Evolutionary conservation across 148 eudicot species (phyloP).

Genomic region (Spergularia marina): DNA sequence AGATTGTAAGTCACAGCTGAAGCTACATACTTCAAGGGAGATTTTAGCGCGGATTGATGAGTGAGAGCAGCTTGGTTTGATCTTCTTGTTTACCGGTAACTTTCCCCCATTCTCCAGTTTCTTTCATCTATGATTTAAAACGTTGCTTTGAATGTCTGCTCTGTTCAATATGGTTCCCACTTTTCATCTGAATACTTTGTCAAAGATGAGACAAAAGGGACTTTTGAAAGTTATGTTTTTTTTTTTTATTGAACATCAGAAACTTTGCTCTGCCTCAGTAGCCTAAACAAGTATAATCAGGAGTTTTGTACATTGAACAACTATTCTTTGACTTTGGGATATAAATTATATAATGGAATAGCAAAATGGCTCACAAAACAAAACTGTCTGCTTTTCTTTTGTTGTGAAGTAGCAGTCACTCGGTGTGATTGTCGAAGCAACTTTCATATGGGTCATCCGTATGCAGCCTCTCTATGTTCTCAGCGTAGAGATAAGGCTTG

Average conservation of each 20-base stretch:
- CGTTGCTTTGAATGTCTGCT: background rate
- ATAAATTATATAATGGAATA: too few species aligned
- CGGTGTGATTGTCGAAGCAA: too few species aligned
- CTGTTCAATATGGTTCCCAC: background rate
- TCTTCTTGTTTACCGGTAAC: conserved; percentile 2
- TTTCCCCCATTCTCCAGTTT: background rate
- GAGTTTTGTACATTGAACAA: too few species aligned
- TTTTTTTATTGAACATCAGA: background rate
- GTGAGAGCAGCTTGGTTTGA: background rate
- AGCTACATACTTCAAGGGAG: conserved; percentile 20
- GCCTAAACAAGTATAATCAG: too few species aligned
- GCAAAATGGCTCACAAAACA: too few species aligned
- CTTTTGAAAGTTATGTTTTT: background rate
- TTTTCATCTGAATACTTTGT: background rate
- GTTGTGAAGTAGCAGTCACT: too few species aligned
- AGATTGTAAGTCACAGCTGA: conserved; percentile 13
- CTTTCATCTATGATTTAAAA: background rate
- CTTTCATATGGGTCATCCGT: too few species aligned
- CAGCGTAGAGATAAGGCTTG: too few species aligned
- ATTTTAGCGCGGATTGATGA: conserved; percentile 9
- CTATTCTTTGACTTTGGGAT: too few species aligned
- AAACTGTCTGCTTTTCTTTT: too few species aligned
- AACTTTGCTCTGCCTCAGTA: background rate
- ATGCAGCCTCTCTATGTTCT: too few species aligned
- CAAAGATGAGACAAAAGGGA: background rate